Conservation (phyloP, 148 eudicot species). For the Rhododendron ovatum region DNA sequence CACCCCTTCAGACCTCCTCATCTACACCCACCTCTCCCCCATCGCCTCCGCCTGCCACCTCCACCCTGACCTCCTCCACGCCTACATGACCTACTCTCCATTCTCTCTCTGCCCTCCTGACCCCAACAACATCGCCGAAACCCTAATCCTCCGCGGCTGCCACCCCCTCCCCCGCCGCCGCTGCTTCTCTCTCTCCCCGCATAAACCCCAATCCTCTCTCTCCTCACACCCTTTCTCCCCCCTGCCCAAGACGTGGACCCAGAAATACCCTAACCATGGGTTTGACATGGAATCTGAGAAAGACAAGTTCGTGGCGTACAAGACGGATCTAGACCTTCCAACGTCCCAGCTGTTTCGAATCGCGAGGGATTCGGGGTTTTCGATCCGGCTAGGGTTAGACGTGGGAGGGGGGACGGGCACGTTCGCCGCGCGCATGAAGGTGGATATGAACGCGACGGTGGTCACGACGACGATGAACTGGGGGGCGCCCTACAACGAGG, state of each 20-base stretch:
- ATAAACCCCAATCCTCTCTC: slow-evolving; percentile 21
- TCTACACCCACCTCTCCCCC: slow-evolving; percentile 50
- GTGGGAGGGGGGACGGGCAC: slow-evolving; percentile 77
- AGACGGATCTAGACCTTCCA: slow-evolving; percentile 68
- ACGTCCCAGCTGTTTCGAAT: slow-evolving; percentile 47
- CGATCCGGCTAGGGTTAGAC: slow-evolving; percentile 56
- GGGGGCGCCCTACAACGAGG: slow-evolving; percentile 73
- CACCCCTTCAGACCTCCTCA: slow-evolving; percentile 69
- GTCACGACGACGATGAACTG: slow-evolving; percentile 70
- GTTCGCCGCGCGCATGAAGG: slow-evolving; percentile 68
- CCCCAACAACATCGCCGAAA: slow-evolving; percentile 41
- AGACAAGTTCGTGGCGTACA: slow-evolving; percentile 34
- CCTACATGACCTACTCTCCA: slow-evolving; percentile 76
- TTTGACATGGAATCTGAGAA: slow-evolving; percentile 46
- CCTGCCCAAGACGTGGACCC: slow-evolving; percentile 33
- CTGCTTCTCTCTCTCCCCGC: slow-evolving; percentile 47
- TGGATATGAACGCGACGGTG: slow-evolving; percentile 53
- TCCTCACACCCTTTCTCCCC: slow-evolving; percentile 32
- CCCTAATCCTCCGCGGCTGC: slow-evolving; percentile 77
- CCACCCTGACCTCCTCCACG: slow-evolving; percentile 56
- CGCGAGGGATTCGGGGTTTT: slow-evolving; percentile 22
- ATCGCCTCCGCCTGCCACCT: slow-evolving; percentile 64
- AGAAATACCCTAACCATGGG: slow-evolving; percentile 42
- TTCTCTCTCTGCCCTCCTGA: slow-evolving; percentile 52
- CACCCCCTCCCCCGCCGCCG: slow-evolving; percentile 84